Percentiles rank a stretch among this genome's conserved stretches.
These are phyloP conservation scores for Talaromyces borbonicus DNA, from an alignment of 495 filamentous ascomycete species.

Conservation along the genomic window DNA sequence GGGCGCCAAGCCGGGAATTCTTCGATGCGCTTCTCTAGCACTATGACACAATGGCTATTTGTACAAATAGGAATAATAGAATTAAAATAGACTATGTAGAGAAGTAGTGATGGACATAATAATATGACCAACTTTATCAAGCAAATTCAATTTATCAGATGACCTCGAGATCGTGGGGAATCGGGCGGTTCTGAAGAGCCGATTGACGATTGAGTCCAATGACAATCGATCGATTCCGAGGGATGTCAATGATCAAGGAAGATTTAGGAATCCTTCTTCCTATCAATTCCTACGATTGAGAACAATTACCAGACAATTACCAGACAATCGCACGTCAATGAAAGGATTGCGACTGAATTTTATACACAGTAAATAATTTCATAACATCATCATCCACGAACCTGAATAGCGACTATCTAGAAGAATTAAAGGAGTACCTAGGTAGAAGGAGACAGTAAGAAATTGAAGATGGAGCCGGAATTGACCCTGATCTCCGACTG, in stretches of 20 bases:
- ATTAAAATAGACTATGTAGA: background rate
- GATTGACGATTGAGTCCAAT: background rate
- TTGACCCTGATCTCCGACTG: background rate
- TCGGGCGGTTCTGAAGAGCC: conserved; percentile 1
- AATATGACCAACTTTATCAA: background rate
- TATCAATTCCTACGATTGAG: too few relatives aligned
- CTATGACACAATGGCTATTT: too few relatives aligned
- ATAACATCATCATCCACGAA: too few relatives aligned
- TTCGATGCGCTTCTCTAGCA: too few relatives aligned
- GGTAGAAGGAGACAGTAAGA: background rate
- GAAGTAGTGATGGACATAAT: background rate
- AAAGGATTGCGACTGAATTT: too few relatives aligned
- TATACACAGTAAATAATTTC: too few relatives aligned
- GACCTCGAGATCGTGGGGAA: background rate
- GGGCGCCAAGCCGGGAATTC: too few relatives aligned
- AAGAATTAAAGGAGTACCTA: too few relatives aligned
- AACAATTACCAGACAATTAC: too few relatives aligned
- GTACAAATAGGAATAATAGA: background rate
- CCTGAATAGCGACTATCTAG: too few relatives aligned
- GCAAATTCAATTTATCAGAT: background rate
- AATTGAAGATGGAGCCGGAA: background rate
- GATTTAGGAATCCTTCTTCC: too few relatives aligned
- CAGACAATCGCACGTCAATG: too few relatives aligned
- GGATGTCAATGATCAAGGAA: background rate
- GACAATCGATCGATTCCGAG: background rate